These are phyloP conservation scores for Alternaria angustiovoidea DNA, from an alignment of 2,329 filamentous ascomycete genomes.

Conservation along the genomic window DNA sequence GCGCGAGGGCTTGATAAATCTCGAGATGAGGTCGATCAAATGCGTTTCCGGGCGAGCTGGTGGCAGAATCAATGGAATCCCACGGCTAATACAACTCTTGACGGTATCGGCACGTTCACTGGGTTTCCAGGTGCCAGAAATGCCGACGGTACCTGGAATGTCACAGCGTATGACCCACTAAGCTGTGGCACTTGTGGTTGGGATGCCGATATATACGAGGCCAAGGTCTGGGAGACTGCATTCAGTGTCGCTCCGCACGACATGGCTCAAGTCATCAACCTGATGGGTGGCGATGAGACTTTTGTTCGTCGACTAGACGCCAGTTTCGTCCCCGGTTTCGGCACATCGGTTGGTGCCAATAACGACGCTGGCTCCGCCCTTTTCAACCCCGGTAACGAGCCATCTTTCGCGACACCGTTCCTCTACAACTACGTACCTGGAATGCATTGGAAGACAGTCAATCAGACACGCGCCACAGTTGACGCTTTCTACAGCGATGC, in stretches of 20 bases:
- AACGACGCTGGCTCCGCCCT: constrained; percentile 21
- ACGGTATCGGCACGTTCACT: constrained; percentile 55
- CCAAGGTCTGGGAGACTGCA: constrained; percentile 73
- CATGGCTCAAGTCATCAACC: constrained; percentile 46
- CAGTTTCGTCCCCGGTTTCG: constrained; percentile 49
- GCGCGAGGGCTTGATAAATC: constrained; percentile 62
- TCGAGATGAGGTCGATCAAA: constrained; percentile 63
- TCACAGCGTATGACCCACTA: constrained; percentile 69
- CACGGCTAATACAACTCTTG: constrained; percentile 35
- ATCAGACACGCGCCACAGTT: constrained; percentile 38
- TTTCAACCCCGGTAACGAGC: constrained; percentile 41
- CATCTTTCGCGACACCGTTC: constrained; percentile 14
- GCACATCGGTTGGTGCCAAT: constrained; percentile 20
- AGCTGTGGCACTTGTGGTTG: constrained; percentile 26
- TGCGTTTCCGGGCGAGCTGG: constrained; percentile 61
- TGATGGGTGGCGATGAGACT: constrained; percentile 45
- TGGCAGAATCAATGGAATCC: constrained; percentile 70
- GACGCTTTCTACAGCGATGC: constrained; percentile 43
- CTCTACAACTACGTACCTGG: constrained; percentile 5
- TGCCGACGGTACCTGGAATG: constrained; percentile 64
- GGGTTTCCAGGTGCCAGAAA: constrained; percentile 74
- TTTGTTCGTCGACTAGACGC: constrained; percentile 52
- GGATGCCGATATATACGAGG: constrained; percentile 67
- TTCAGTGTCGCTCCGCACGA: constrained; percentile 59
- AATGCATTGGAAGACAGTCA: constrained; percentile 16